Evolutionary conservation across 257 asterid species (phyloP).

Genomic region (Vinca minor): DNA sequence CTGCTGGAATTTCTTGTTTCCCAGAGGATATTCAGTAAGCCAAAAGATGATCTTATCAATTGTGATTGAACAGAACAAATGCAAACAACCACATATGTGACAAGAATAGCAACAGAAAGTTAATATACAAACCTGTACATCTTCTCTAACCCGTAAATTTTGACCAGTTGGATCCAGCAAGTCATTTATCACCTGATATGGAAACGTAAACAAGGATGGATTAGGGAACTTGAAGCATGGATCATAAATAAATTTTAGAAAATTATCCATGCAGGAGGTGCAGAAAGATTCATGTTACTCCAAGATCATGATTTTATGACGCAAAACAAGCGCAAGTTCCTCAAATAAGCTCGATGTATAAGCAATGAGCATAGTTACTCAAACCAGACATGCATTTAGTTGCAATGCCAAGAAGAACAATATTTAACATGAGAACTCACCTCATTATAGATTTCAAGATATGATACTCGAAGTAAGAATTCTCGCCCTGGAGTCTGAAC

Average conservation of each 20-base stretch:
- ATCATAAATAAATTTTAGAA: conserved; percentile 4
- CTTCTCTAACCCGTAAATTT: conserved; percentile 95
- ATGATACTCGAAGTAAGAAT: conserved; percentile 93
- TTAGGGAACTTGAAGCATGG: neutral
- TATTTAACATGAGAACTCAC: conserved; percentile 32
- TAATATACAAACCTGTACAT: conserved; percentile 63
- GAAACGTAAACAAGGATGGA: conserved; percentile 1
- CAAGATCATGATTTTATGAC: neutral
- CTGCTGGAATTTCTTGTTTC: neutral
- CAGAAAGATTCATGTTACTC: neutral
- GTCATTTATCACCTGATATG: conserved; percentile 82
- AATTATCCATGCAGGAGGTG: conserved; percentile 4
- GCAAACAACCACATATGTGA: conserved; percentile 9
- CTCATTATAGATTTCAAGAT: conserved; percentile 97
- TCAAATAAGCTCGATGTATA: neutral
- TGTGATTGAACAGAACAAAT: neutral
- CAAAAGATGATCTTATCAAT: neutral
- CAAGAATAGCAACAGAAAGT: conserved; percentile 3
- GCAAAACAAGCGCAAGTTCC: neutral
- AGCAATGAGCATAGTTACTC: neutral
- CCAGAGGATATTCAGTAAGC: neutral
- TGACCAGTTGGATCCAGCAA: conserved; percentile 98
- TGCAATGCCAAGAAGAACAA: neutral
- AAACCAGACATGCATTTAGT: neutral
- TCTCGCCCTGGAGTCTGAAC: conserved; percentile 97